Evolutionary conservation across 257 asterid species (phyloP), one percentile per base, ranked within the genome.

Genomic region (Haberlea rhodopensis): DNA sequence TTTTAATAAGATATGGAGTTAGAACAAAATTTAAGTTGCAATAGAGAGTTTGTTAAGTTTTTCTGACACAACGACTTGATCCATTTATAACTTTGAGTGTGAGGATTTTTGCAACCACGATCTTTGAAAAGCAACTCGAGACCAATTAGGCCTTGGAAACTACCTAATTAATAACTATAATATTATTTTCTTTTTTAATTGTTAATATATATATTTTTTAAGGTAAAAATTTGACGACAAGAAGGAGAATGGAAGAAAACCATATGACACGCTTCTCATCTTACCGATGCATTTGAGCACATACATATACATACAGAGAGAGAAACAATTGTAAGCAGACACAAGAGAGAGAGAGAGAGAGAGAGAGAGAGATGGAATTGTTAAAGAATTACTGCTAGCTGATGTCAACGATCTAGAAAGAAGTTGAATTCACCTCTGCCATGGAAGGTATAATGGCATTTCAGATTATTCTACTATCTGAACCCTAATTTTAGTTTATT

Each of bases 361-460:
- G 74, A 63, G 66, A 69, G 71, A 66, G 16, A 54, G 73, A 57
- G 70, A 22, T 13, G 57, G 78, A 62, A 63, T 62, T 71, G 67
- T 67, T 40, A 48, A 57, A 28, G 75, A 59, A 74, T 60, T 37
- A 54, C 78, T 53, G 75, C 32, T 67, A 31, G 56, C 80, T 74
- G 65, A 74, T 71, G 82, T 68, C 83, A 71, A 75, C 77, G 80
- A 78, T 78, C 80, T 71, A 71, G 71, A 58, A 25, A 45, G 37
- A 19, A 54, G 29, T 5, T 32, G 28, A 16, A 22, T 2, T 28
- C 52, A 29, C 27, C 76, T 56, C 71, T 70, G 65, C 74, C 54
- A 78, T 78, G 82, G 82, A 68, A 74, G 82, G 82, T 78, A 62
- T 16, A 66, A 43, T 68, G 5, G 11, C 21, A 43, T 57, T 62